A percentile compares a stretch with the other conserved stretches of the same genome.
These are phyloP conservation scores for Trichophyton rubrum DNA, from an alignment of 2,329 filamentous ascomycete species.

Conservation along the genomic window DNA sequence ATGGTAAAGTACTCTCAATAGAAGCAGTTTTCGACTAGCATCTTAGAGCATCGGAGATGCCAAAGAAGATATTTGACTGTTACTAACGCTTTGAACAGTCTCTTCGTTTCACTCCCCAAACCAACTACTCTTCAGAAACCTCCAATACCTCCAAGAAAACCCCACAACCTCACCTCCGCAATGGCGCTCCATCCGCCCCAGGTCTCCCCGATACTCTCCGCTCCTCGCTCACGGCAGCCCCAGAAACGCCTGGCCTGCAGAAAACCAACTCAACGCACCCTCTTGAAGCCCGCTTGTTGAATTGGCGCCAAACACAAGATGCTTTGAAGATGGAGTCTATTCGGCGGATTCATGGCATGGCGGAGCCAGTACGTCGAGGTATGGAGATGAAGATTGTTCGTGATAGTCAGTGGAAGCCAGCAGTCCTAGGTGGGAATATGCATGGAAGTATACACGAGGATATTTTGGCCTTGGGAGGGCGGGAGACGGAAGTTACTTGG, in stretches of 20 bases:
- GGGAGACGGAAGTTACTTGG: conserved; percentile 70
- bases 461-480: conserved; percentile 56
- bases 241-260: conserved; percentile 32
- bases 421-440: conserved; percentile 49
- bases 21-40: neutral
- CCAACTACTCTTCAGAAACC: conserved; percentile 53
- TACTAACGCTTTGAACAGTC: conserved; percentile 41
- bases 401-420: conserved; percentile 62
- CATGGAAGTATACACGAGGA: conserved; percentile 69
- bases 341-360: conserved; percentile 77
- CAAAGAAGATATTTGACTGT: neutral
- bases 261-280: conserved; percentile 56
- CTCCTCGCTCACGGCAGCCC: conserved; percentile 58
- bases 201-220: conserved; percentile 91
- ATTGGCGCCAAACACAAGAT: conserved; percentile 86
- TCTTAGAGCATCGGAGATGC: neutral
- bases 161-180: conserved; percentile 43
- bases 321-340: conserved; percentile 76
- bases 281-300: conserved; percentile 75
- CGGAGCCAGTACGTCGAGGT: conserved; percentile 77
- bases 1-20: neutral
- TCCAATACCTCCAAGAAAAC: conserved; percentile 48
- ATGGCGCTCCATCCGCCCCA: conserved; percentile 75
- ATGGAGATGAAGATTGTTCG: conserved; percentile 91
- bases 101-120: conserved; percentile 73